Evolutionary conservation across 2,329 filamentous ascomycete genomes (phyloP), one percentile per base, ranked within the genome.

Genomic region (Pleurostoma richardsiae): DNA sequence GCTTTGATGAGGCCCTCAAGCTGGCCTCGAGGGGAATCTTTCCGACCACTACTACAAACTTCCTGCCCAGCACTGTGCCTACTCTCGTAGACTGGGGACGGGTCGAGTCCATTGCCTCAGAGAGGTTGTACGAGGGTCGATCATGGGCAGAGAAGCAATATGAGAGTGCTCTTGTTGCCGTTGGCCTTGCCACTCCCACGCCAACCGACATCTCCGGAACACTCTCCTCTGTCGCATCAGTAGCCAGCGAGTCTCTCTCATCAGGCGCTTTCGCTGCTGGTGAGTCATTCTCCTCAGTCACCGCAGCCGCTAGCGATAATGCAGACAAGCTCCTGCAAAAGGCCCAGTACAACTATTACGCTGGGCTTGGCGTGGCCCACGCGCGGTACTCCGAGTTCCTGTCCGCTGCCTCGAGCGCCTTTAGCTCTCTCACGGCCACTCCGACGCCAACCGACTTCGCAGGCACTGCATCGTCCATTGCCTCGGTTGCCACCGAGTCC

Each of bases 351-450:
- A 78, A 82, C 59, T 92, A 92, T 64, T 91, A 90, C 56, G 85
- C 89, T 52, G 88, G 85, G 8, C 66, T 94, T 28, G 89, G 89
- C 29, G 65, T 89, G 40, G 89, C 90, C 1, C 86, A 95, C 57
- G 88, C 83, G 40, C 81, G 85, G 36, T 94, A 94, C 63, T 82
- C 84, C 4, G 84, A 85, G 43, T 92, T 94, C 58, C 54, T 94
- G 3, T 74, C 75, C 10, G 82, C 84, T 4, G 88, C 87, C 6
- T 89, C 86, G 7, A 82, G 78, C 33, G 87, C 83, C 26, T 71
- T 89, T 39, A 84, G 80, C 46, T 73, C 72, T 3, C 50, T 76
- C 38, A 79, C 75, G 1, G 81, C 81, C 5, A 79, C 80, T 8
- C 79, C 82, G 11, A 83, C 79, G 0, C 76, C 81, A 3, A 81